phyloP scores from a whole-genome alignment of 768 basidiomycete species.

The Asterophora lycoperdoides region DNA sequence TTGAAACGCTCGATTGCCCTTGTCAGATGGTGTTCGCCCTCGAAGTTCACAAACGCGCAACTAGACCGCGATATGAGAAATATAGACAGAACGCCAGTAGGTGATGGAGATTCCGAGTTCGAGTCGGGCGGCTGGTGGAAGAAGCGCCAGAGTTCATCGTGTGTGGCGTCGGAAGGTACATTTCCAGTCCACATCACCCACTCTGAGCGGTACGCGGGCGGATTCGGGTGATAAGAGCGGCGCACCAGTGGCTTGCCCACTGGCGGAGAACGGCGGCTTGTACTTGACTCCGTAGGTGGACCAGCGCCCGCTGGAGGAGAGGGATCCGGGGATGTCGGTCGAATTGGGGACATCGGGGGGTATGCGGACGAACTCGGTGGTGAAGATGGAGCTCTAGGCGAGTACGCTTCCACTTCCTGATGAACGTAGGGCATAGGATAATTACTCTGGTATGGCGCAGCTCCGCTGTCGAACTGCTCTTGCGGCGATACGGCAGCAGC shows the following conservation, averaged over 20 bases:
- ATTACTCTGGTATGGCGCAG: slow-evolving; percentile 27
- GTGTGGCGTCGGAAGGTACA: slow-evolving; percentile 75
- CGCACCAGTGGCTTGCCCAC: slow-evolving; percentile 36
- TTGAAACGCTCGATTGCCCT: slow-evolving; percentile 71
- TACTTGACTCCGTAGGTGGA: slow-evolving; percentile 8
- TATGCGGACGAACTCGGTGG: slow-evolving; percentile 17
- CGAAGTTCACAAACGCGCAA: slow-evolving; percentile 92
- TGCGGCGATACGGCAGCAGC: slow-evolving; percentile 18
- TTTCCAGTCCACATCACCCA: slow-evolving; percentile 99
- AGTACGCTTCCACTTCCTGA: slow-evolving; percentile 21
- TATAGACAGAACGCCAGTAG: slow-evolving; percentile 71
- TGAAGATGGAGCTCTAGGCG: slow-evolving; percentile 15
- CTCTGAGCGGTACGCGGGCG: slow-evolving; percentile 72
- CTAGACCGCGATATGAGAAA: slow-evolving; percentile 94
- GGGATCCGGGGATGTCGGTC: slow-evolving; percentile 4
- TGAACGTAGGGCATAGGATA: slow-evolving; percentile 28
- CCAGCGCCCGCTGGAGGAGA: slow-evolving; percentile 4
- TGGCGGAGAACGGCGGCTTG: slow-evolving; percentile 1
- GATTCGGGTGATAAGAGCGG: slow-evolving; percentile 63
- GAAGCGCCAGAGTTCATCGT: slow-evolving; percentile 84
- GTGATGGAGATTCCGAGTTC: not conserved
- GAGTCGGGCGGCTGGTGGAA: slow-evolving; percentile 45
- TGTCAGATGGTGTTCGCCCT: slow-evolving; percentile 54
- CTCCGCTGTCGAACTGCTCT: slow-evolving; percentile 23
- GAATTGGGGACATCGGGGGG: slow-evolving; percentile 7